These are phyloP conservation scores for Gossypium laxum DNA, from an alignment of 441 rosid species.

Conservation along the genomic window DNA sequence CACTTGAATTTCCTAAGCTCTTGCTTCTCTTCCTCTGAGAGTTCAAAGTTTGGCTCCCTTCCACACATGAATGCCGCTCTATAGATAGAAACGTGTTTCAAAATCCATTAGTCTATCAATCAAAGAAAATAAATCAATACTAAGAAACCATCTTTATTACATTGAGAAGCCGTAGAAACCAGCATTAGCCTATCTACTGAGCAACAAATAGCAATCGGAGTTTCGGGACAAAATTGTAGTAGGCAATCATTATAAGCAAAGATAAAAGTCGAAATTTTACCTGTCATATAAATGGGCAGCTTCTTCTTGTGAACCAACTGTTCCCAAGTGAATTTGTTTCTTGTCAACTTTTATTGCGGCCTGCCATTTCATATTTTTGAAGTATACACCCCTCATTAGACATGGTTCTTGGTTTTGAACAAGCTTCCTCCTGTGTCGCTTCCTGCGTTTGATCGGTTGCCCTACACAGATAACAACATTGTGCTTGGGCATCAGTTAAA, in stretches of 20 bases:
- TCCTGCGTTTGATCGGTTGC: conserved; percentile 76
- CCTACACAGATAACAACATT: conserved; percentile 24
- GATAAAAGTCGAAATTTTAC: conserved; percentile 22
- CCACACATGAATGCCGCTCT: no score
- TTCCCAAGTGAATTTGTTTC: no score
- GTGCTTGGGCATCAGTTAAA: conserved; percentile 1
- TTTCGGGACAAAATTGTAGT: neutral
- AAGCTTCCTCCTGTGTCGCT: conserved; percentile 75
- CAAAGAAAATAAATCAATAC: neutral
- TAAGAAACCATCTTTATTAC: neutral
- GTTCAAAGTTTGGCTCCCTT: no score
- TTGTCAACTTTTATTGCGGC: no score
- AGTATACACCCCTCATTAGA: conserved; percentile 74
- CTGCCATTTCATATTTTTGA: no score
- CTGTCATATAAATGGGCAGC: conserved; percentile 42
- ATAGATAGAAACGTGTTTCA: neutral
- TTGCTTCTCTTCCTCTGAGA: no score
- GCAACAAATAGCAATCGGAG: neutral
- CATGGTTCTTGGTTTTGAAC: conserved; percentile 81
- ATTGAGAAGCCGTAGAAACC: no score
- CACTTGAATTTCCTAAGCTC: conserved; percentile 50
- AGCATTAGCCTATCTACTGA: no score
- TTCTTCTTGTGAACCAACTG: no score
- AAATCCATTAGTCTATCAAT: neutral
- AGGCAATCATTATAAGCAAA: neutral